Conservation (phyloP, 139 green algal genomes). For the Pycnococcus provasolii region DNA sequence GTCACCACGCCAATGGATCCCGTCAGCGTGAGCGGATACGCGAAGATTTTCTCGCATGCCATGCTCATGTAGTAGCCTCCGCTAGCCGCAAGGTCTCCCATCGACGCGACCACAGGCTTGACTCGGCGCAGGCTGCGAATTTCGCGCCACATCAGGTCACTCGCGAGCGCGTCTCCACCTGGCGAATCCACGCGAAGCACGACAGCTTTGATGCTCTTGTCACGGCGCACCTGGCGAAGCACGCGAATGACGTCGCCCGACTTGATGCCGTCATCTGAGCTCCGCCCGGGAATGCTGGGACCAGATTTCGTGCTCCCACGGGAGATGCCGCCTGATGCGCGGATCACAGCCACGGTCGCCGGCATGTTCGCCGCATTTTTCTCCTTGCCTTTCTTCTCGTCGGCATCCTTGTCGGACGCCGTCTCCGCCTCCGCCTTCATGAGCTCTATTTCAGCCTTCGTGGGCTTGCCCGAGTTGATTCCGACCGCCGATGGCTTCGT, state of each 20-base stretch:
- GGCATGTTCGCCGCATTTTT: no score
- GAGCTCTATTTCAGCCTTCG: no score
- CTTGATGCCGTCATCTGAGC: constrained; percentile 35
- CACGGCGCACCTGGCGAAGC: constrained; percentile 35
- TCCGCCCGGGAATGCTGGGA: not conserved
- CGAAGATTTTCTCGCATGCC: constrained; percentile 61
- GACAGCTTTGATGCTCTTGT: constrained; percentile 51
- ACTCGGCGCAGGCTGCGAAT: constrained; percentile 43
- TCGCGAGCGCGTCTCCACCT: constrained; percentile 81
- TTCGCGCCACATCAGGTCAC: constrained; percentile 92
- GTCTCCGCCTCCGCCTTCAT: no score
- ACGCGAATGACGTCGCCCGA: constrained; percentile 41
- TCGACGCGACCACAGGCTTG: constrained; percentile 87
- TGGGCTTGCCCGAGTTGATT: no score
- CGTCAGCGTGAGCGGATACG: constrained; percentile 79
- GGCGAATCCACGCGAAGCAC: constrained; percentile 81
- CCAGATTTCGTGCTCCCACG: constrained; percentile 1
- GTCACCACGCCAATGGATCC: constrained; percentile 80
- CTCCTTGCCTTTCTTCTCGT: no score
- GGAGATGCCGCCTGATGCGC: constrained; percentile 58
- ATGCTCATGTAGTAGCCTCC: constrained; percentile 95
- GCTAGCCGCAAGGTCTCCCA: constrained; percentile 85
- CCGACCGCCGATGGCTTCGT: no score
- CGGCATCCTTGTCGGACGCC: no score
- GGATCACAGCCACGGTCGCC: constrained; percentile 60